These are phyloP conservation scores for Stemphylium lycopersici DNA, from an alignment of 2,329 filamentous ascomycete species.

Conservation along the genomic window DNA sequence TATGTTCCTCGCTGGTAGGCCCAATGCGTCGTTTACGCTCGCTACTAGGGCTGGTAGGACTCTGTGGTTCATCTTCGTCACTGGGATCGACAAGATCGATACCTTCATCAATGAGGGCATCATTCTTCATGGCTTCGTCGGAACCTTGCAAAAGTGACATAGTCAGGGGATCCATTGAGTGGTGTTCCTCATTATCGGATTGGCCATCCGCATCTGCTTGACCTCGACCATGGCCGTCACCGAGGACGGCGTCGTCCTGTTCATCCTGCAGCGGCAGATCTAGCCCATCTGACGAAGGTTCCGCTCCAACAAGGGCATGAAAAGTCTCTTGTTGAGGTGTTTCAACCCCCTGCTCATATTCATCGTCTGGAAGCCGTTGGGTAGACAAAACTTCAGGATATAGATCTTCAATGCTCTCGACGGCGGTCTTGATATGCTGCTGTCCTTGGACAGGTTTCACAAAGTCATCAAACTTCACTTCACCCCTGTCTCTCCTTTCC, in stretches of 20 bases:
- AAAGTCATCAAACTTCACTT: conserved; percentile 70
- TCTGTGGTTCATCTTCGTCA: conserved; percentile 16
- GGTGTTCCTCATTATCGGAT: conserved; percentile 29
- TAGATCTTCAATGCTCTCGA: conserved; percentile 87
- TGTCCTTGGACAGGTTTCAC: conserved; percentile 61
- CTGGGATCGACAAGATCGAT: conserved; percentile 25
- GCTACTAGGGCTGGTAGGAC: conserved; percentile 3
- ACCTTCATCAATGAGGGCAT: conserved; percentile 26
- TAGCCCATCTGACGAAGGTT: background rate
- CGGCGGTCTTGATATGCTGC: conserved; percentile 70
- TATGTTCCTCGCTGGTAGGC: conserved; percentile 9
- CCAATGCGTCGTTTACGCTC: conserved; percentile 30
- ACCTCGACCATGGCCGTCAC: conserved; percentile 33
- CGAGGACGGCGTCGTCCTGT: conserved; percentile 12
- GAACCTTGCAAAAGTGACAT: conserved; percentile 27
- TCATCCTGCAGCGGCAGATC: background rate
- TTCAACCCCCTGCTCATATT: background rate
- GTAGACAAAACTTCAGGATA: conserved; percentile 69
- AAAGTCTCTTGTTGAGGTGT: background rate
- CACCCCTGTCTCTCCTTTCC: conserved; percentile 61
- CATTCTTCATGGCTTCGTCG: conserved; percentile 1
- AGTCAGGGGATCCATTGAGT: conserved; percentile 40
- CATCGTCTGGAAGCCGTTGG: conserved; percentile 21
- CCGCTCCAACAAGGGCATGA: background rate
- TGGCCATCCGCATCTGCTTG: conserved; percentile 24